Percentiles rank a stretch among this genome's conserved stretches.
phyloP scores from a whole-genome alignment of 352 stramenopile species.

The Achlya hypogyna region DNA sequence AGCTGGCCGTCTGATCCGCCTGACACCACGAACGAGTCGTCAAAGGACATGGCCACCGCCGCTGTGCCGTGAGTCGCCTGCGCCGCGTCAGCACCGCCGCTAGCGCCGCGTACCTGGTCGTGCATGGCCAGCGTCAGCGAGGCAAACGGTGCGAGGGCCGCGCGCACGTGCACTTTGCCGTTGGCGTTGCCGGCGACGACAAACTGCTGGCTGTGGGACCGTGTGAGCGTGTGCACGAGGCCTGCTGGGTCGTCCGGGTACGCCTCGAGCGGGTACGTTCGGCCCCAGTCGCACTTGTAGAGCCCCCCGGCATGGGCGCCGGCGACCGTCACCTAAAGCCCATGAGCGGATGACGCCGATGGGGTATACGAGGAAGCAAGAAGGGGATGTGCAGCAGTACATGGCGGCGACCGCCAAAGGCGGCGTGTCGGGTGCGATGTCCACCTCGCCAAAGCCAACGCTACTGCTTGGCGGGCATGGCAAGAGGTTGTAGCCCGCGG shows the following conservation, averaged over 20 bases:
- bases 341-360: background rate
- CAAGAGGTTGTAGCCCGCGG: background rate
- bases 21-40: constrained; percentile 73
- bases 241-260: constrained; percentile 3
- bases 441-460: constrained; percentile 14
- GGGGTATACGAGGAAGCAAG: background rate
- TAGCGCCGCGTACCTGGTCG: constrained; percentile 32
- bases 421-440: background rate
- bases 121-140: constrained; percentile 76
- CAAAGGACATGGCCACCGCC: constrained; percentile 57
- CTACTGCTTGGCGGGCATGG: background rate
- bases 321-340: constrained; percentile 10
- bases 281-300: constrained; percentile 11
- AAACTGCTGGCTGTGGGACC: constrained; percentile 51
- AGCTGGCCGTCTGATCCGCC: constrained; percentile 68
- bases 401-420: background rate
- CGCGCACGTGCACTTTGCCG: constrained; percentile 73
- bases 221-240: constrained; percentile 23
- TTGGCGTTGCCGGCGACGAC: constrained; percentile 68
- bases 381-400: constrained; percentile 7
- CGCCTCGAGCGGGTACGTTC: background rate
- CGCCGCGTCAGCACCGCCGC: background rate
- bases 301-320: background rate
- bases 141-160: constrained; percentile 32
- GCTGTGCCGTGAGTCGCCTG: constrained; percentile 18